Conservation (phyloP, 192 early-diverging fungal species). For the Funneliformis geosporum region DNA sequence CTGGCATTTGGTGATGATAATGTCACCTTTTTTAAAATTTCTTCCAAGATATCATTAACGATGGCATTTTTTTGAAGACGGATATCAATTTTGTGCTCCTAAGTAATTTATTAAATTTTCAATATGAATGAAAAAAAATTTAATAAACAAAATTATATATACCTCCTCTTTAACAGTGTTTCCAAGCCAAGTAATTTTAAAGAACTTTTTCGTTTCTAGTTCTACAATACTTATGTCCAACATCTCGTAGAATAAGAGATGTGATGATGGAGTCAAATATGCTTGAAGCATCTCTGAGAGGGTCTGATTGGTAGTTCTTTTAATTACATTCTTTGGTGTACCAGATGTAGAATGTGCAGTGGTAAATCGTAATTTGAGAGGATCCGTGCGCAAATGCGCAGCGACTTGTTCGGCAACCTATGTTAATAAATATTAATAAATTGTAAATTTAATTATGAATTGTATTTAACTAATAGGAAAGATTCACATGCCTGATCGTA, state of each 20-base stretch:
- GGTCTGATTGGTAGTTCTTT: constrained; percentile 36
- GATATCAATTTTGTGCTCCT: constrained; percentile 55
- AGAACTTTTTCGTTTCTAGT: constrained; percentile 73
- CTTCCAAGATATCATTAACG: constrained; percentile 52
- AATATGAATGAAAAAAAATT: background rate
- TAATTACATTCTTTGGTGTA: constrained; percentile 37
- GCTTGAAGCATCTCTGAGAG: constrained; percentile 45
- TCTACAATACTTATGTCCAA: constrained; percentile 79
- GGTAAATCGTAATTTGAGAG: constrained; percentile 76
- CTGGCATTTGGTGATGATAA: constrained; percentile 42
- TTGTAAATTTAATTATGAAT: background rate
- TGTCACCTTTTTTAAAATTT: constrained; percentile 53
- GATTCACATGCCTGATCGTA: constrained; percentile 53
- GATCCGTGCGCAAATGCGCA: constrained; percentile 56
- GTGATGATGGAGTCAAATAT: constrained; percentile 37
- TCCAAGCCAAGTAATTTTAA: constrained; percentile 72
- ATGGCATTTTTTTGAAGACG: constrained; percentile 64
- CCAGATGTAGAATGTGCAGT: constrained; percentile 36
- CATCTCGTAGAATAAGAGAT: constrained; percentile 78
- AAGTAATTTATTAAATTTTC: too few relatives aligned
- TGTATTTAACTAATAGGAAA: too few relatives aligned
- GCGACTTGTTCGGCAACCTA: constrained; percentile 67
- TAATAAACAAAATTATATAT: constrained; percentile 14
- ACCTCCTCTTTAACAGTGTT: constrained; percentile 68
- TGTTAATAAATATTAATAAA: constrained; percentile 37